These are phyloP conservation scores for carrot (Daucus carota) DNA, from an alignment of 129 eudicot species.

Conservation along the genomic window DH1_v3.0 NC_030382.2:42751001-42751500, in stretches of 20 bases:
- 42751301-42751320: neutral
- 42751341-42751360: neutral
- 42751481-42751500: neutral
- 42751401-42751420: neutral
- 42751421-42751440: neutral
- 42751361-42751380: neutral
- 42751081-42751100: neutral
- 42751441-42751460: too few relatives aligned
- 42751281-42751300: neutral
- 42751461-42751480: neutral
- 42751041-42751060: conserved; percentile 99
- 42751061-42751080: neutral
- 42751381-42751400: neutral
- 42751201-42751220: neutral
- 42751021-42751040: conserved; percentile 39
- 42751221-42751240: neutral
- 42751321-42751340: neutral
- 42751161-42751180: neutral
- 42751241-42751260: neutral
- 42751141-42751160: neutral
- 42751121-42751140: neutral
- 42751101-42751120: neutral
- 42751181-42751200: neutral
- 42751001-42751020: conserved; percentile 48
- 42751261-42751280: neutral